These are phyloP conservation scores for Sclerotinia borealis DNA, from an alignment of 2,329 filamentous ascomycete genomes.

Conservation along the genomic window DNA sequence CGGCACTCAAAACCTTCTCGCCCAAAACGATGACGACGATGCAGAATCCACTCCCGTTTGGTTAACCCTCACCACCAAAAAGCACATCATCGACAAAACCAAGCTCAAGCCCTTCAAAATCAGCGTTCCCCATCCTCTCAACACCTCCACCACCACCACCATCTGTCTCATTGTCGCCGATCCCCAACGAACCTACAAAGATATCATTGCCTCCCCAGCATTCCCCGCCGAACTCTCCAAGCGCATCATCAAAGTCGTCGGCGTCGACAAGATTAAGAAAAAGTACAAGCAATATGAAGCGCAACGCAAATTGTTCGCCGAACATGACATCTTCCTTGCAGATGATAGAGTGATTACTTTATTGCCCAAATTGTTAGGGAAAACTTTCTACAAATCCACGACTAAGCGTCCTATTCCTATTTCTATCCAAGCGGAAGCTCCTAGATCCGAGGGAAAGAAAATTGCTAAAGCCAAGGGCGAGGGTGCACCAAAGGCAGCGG, in stretches of 20 bases:
- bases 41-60: constrained; percentile 47
- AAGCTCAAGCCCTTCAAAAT: constrained; percentile 82
- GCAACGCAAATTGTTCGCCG: constrained; percentile 71
- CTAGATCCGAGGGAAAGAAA: constrained; percentile 54
- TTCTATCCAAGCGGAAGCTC: constrained; percentile 55
- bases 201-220: constrained; percentile 68
- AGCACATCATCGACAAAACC: constrained; percentile 64
- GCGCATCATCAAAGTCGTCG: constrained; percentile 71
- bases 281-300: constrained; percentile 89
- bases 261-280: constrained; percentile 76
- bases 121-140: constrained; percentile 67
- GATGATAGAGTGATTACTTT: constrained; percentile 77
- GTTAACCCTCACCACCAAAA: constrained; percentile 59
- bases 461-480: constrained; percentile 48
- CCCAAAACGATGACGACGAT: constrained; percentile 40
- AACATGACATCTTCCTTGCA: constrained; percentile 90
- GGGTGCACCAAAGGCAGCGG: constrained; percentile 40
- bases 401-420: constrained; percentile 84
- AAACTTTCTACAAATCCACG: constrained; percentile 83
- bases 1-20: constrained; percentile 48
- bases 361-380: constrained; percentile 75
- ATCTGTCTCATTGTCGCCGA: constrained; percentile 83
- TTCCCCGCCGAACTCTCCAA: constrained; percentile 63
- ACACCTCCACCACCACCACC: constrained; percentile 57
- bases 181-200: constrained; percentile 82